A percentile compares a stretch with the other conserved stretches of the same genome.
Conservation (phyloP, 2,329 filamentous ascomycete species). For the Fusarium anthophilum region DNA sequence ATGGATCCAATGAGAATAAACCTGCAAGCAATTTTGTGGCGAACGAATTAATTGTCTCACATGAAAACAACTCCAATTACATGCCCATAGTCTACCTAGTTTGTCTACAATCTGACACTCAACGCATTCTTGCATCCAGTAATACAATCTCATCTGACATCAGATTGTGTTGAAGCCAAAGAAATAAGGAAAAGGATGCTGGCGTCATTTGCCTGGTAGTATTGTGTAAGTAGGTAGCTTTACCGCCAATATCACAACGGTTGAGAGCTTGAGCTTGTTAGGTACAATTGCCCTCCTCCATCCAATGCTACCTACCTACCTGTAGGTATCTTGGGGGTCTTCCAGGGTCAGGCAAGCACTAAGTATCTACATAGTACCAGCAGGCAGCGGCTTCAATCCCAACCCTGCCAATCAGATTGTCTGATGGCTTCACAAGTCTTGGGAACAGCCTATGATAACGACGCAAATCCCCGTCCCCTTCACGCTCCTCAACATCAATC, state of each 20-base stretch:
- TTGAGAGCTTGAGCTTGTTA: constrained; percentile 1
- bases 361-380: not conserved
- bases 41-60: constrained; percentile 1
- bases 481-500: constrained; percentile 18
- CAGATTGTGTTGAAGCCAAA: not conserved
- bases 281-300: not conserved
- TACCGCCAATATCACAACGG: not conserved
- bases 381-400: not conserved
- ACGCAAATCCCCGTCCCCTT: constrained; percentile 11
- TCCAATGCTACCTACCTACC: not conserved
- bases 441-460: constrained; percentile 33
- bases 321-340: not conserved
- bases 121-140: not conserved
- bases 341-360: not conserved
- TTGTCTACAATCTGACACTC: not conserved
- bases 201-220: constrained; percentile 7
- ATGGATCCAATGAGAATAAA: not conserved
- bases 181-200: not conserved
- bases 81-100: not conserved
- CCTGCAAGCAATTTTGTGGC: not conserved
- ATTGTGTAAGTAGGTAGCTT: not conserved
- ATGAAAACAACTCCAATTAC: not conserved
- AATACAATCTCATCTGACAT: not conserved
- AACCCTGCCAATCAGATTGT: constrained; percentile 26
- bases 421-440: constrained; percentile 29